A percentile compares a stretch with the other conserved stretches of the same genome.
phyloP scores from a whole-genome alignment of 257 asterid species.

The Buddleja alternifolia region DNA sequence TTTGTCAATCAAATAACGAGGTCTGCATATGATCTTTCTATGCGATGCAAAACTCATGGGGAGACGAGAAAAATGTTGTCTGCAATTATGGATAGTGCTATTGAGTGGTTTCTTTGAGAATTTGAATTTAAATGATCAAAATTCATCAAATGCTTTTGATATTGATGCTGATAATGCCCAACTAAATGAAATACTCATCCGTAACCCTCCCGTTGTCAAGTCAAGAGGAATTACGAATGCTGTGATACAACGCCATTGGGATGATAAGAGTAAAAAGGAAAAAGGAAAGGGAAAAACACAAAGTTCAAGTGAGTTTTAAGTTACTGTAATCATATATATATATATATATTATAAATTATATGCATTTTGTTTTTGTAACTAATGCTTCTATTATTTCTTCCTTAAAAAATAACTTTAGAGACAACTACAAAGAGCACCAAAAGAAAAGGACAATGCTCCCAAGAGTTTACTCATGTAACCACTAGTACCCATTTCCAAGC shows the following conservation, averaged over 20 bases:
- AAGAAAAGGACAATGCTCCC: too few relatives aligned
- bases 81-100: neutral
- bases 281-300: neutral
- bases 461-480: too few relatives aligned
- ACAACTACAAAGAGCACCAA: too few relatives aligned
- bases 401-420: too few relatives aligned
- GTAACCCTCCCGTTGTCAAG: neutral
- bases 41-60: conserved; percentile 6
- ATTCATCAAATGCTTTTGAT: neutral
- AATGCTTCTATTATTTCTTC: too few relatives aligned
- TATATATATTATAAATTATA: too few relatives aligned
- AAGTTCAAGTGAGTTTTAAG: conserved; percentile 29
- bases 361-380: too few relatives aligned
- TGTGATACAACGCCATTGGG: neutral
- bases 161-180: neutral
- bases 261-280: neutral
- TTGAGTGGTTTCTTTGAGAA: neutral
- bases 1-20: conserved; percentile 14
- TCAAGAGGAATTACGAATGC: neutral
- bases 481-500: too few relatives aligned
- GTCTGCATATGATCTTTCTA: conserved; percentile 13
- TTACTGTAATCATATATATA: too few relatives aligned
- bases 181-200: neutral
- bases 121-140: neutral
- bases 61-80: neutral